Conservation (phyloP, 2,329 filamentous ascomycete species). For the Nigrograna mackinnonii region DNA sequence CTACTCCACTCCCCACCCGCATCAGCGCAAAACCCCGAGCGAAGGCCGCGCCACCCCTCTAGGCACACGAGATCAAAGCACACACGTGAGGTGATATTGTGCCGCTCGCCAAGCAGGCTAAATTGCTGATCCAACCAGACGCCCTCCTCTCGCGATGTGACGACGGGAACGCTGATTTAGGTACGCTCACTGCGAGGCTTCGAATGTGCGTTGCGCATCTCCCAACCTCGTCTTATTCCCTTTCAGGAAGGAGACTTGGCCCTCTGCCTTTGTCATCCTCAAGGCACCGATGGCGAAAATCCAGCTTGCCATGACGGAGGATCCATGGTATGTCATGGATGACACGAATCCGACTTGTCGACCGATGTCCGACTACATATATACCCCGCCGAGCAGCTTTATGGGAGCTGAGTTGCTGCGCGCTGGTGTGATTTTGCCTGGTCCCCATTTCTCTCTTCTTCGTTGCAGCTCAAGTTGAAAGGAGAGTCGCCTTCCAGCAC, state of each 20-base stretch:
- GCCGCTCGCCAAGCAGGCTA: constrained; percentile 5
- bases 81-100: too few relatives aligned
- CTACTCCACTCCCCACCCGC: too few relatives aligned
- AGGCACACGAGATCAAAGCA: too few relatives aligned
- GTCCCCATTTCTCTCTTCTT: neutral
- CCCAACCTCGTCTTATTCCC: too few relatives aligned
- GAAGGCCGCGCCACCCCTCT: too few relatives aligned
- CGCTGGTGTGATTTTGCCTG: neutral
- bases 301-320: neutral
- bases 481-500: neutral
- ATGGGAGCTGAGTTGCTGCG: too few relatives aligned
- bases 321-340: neutral
- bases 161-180: neutral
- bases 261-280: neutral
- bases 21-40: too few relatives aligned
- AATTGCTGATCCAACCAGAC: neutral
- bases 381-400: too few relatives aligned
- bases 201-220: too few relatives aligned
- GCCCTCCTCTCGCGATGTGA: neutral
- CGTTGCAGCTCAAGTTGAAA: neutral
- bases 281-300: neutral
- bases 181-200: neutral
- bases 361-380: neutral
- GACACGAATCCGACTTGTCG: neutral
- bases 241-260: neutral